Evolutionary conservation across 139 green algal species (phyloP).

Genomic region (Diplosphaera chodatii): DNA sequence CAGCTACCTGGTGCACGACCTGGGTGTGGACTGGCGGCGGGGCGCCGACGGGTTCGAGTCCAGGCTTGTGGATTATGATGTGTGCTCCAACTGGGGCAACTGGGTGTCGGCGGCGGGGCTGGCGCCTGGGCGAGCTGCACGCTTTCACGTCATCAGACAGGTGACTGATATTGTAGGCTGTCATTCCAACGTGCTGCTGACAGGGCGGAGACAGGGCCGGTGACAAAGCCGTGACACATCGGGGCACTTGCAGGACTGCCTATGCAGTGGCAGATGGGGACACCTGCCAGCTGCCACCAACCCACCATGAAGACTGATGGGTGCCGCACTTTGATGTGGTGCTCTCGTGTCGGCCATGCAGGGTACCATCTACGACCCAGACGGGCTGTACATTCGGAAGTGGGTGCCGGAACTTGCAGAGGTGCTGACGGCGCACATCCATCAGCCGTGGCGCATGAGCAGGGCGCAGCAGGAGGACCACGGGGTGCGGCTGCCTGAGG

Average conservation of each 20-base stretch:
- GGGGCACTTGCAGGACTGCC: too few relatives aligned
- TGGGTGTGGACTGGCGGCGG: neutral
- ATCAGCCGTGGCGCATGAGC: constrained; percentile 77
- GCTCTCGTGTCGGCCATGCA: too few relatives aligned
- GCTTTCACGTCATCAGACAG: constrained; percentile 94
- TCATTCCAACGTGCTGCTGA: too few relatives aligned
- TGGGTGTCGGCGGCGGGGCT: constrained; percentile 71
- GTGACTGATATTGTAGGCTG: too few relatives aligned
- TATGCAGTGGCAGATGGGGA: too few relatives aligned
- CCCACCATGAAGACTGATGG: too few relatives aligned
- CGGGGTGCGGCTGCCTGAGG: constrained; percentile 47
- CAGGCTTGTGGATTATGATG: constrained; percentile 87
- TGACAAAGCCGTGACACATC: too few relatives aligned
- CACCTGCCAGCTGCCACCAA: too few relatives aligned
- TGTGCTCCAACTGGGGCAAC: constrained; percentile 87
- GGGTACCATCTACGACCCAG: constrained; percentile 63
- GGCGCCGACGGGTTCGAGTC: constrained; percentile 83
- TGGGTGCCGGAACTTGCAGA: constrained; percentile 86
- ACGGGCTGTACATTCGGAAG: constrained; percentile 78
- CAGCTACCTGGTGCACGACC: constrained; percentile 21
- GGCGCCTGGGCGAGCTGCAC: constrained; percentile 74
- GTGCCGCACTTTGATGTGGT: too few relatives aligned
- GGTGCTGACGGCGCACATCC: constrained; percentile 54
- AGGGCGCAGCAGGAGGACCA: constrained; percentile 54
- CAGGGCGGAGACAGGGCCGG: too few relatives aligned